A percentile compares a stretch with the other conserved stretches of the same genome.
Evolutionary conservation across 2,329 filamentous ascomycete species (phyloP).

Genomic region (Macroventuria anomochaeta): DNA sequence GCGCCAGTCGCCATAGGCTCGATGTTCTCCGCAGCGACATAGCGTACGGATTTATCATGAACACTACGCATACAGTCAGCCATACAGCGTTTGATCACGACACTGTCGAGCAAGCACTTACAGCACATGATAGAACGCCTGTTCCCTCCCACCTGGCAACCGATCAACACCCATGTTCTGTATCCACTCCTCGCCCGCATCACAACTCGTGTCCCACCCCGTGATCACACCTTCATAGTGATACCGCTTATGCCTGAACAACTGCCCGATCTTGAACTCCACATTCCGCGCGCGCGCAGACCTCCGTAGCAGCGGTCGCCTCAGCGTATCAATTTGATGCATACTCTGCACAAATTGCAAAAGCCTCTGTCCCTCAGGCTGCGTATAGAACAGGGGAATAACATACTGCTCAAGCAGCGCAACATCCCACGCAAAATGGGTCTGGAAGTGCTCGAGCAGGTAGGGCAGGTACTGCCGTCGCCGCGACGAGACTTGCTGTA

Average conservation of each 20-base stretch:
- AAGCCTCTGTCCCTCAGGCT: constrained; percentile 62
- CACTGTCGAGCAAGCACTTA: constrained; percentile 58
- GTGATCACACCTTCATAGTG: constrained; percentile 81
- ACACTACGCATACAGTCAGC: constrained; percentile 54
- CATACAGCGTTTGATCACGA: neutral
- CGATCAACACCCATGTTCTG: constrained; percentile 67
- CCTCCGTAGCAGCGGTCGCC: constrained; percentile 48
- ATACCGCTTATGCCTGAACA: constrained; percentile 84
- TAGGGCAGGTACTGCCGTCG: constrained; percentile 67
- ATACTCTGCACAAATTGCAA: constrained; percentile 62
- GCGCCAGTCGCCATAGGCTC: constrained; percentile 46
- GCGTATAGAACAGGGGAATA: constrained; percentile 63
- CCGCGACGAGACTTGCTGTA: constrained; percentile 34
- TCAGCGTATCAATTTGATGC: constrained; percentile 62
- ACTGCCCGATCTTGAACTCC: constrained; percentile 68
- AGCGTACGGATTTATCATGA: constrained; percentile 71
- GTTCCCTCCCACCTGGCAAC: constrained; percentile 64
- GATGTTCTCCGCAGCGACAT: constrained; percentile 84
- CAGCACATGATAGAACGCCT: constrained; percentile 87
- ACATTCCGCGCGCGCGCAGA: constrained; percentile 25
- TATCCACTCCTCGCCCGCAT: constrained; percentile 67
- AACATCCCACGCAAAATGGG: constrained; percentile 73
- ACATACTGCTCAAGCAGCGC: constrained; percentile 73
- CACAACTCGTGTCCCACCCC: constrained; percentile 77
- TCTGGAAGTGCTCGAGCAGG: constrained; percentile 69